phyloP scores from a whole-genome alignment of 1,284 basidiomycete genomes.

The Ceratobasidium sp. region DNA sequence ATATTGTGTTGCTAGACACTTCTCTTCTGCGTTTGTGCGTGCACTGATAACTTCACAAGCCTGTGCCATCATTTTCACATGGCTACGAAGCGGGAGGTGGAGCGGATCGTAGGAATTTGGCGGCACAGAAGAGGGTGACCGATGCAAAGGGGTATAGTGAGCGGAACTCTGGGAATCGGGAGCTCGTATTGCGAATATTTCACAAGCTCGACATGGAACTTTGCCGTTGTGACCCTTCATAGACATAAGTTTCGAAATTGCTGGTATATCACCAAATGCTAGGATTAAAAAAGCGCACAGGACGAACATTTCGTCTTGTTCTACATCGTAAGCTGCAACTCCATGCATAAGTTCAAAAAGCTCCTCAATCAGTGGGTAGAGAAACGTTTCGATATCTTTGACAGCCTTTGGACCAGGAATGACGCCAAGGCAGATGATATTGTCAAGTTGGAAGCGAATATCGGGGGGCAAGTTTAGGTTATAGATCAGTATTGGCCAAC shows the following conservation, averaged over 20 bases:
- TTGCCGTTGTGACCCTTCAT: conserved; percentile 38
- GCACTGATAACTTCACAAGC: neutral
- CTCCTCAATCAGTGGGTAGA: conserved; percentile 35
- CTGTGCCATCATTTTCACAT: neutral
- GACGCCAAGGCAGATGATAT: conserved; percentile 38
- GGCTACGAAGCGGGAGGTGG: conserved; percentile 6
- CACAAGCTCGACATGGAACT: conserved; percentile 36
- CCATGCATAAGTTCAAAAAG: conserved; percentile 17
- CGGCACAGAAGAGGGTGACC: neutral
- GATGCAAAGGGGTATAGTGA: conserved; percentile 32
- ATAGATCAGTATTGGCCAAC: conserved; percentile 40
- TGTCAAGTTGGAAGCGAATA: conserved; percentile 26
- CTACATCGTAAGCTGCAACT: conserved; percentile 16
- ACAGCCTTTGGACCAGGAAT: conserved; percentile 38
- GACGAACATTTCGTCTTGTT: neutral
- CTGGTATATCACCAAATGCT: conserved; percentile 36
- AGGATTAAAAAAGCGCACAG: conserved; percentile 32
- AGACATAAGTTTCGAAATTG: conserved; percentile 34
- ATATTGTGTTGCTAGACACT: neutral
- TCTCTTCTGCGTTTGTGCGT: neutral
- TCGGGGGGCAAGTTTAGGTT: conserved; percentile 39
- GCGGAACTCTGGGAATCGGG: neutral
- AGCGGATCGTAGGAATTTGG: neutral
- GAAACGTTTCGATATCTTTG: conserved; percentile 37
- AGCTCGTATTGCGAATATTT: conserved; percentile 42